phyloP scores from a whole-genome alignment of 2,329 filamentous ascomycete species.

The Colletotrichum sp. region DNA sequence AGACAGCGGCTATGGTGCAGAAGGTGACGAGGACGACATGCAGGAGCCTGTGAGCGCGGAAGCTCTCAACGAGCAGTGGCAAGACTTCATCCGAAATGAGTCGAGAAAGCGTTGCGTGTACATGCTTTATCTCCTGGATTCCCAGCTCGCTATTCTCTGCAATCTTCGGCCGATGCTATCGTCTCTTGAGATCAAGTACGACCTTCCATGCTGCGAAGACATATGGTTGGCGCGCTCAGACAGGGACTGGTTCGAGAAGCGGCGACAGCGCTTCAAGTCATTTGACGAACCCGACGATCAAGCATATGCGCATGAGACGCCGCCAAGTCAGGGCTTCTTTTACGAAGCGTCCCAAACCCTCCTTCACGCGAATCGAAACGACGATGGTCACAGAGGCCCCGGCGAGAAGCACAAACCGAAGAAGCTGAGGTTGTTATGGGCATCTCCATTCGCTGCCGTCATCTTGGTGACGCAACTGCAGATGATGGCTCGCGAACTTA shows the following conservation, averaged over 20 bases:
- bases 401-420: background rate
- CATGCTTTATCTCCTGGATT: constrained; percentile 8
- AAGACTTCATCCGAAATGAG: background rate
- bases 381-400: background rate
- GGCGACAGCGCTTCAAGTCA: constrained; percentile 2
- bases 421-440: constrained; percentile 3
- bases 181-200: constrained; percentile 11
- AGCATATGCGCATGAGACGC: background rate
- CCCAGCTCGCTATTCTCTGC: constrained; percentile 1
- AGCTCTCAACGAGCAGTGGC: background rate
- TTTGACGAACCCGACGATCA: constrained; percentile 8
- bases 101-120: constrained; percentile 3
- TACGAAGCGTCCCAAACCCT: constrained; percentile 3
- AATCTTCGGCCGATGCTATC: constrained; percentile 6
- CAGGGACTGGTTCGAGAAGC: background rate
- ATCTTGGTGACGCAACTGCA: constrained; percentile 7
- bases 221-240: constrained; percentile 6
- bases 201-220: constrained; percentile 4
- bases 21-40: background rate
- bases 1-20: constrained; percentile 1
- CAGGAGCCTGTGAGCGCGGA: background rate
- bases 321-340: background rate
- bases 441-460: background rate
- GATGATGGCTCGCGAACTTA: constrained; percentile 7
- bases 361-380: background rate